These are phyloP conservation scores for Populus ilicifolia DNA, from an alignment of 345 rosid genomes.

Conservation along the genomic window DNA sequence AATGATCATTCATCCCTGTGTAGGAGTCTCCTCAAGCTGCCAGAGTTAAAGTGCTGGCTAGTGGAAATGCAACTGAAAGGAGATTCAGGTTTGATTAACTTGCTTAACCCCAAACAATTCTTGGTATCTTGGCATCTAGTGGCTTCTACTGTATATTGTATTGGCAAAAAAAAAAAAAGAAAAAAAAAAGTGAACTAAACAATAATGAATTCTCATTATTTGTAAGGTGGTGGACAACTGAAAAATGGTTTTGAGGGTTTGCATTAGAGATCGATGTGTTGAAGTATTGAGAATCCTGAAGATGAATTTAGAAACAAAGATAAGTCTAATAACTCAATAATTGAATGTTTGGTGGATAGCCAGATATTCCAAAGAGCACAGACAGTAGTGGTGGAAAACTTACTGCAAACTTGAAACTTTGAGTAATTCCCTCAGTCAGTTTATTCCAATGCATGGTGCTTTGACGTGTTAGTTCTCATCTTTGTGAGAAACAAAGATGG, in stretches of 20 bases:
- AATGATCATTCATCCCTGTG: conserved; percentile 21
- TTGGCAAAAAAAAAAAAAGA: background rate
- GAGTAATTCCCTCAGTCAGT: background rate
- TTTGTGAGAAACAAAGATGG: background rate
- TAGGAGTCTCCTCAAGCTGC: conserved; percentile 99
- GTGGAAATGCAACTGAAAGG: conserved; percentile 92
- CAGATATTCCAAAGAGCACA: background rate
- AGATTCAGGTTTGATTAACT: conserved; percentile 67
- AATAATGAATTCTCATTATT: background rate
- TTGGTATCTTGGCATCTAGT: background rate
- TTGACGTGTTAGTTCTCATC: background rate
- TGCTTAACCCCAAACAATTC: background rate
- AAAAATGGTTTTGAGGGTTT: background rate
- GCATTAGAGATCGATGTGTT: background rate
- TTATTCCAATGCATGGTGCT: background rate
- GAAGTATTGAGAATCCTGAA: background rate
- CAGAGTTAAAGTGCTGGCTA: conserved; percentile 89
- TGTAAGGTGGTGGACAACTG: background rate
- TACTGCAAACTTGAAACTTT: background rate
- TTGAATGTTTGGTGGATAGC: background rate
- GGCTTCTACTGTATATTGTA: background rate
- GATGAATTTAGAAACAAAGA: background rate
- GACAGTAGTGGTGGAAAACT: background rate
- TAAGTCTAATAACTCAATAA: background rate
- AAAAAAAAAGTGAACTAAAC: background rate